These are phyloP conservation scores for Diaporthe sp. DNA, from an alignment of 2,329 filamentous ascomycete genomes.

Conservation along the genomic window DNA sequence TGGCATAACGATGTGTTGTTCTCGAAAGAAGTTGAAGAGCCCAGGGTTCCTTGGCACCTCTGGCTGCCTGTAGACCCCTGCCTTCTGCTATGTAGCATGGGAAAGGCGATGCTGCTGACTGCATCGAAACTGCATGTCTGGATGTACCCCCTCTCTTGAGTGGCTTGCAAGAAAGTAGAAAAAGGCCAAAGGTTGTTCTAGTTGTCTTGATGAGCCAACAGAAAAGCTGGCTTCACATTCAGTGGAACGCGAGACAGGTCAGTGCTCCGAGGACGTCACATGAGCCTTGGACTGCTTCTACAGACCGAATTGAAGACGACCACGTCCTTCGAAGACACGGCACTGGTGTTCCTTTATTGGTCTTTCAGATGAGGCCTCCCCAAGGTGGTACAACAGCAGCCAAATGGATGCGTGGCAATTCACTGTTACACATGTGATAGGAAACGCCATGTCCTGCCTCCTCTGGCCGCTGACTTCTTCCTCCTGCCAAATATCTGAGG, in stretches of 20 bases:
- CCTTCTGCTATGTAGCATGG: not conserved
- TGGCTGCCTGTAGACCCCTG: not conserved
- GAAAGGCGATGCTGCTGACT: not conserved
- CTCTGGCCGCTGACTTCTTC: not conserved
- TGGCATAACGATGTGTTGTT: too few relatives aligned
- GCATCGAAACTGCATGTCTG: not conserved
- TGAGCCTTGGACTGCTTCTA: not conserved
- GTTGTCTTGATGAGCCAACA: not conserved
- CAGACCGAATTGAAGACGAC: not conserved
- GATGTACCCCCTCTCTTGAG: not conserved
- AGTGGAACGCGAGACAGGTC: too few relatives aligned
- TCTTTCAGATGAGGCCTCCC: too few relatives aligned
- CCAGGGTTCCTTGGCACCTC: too few relatives aligned
- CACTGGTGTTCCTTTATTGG: not conserved
- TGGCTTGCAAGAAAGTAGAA: not conserved
- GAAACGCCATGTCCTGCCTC: too few relatives aligned
- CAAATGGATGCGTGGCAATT: too few relatives aligned
- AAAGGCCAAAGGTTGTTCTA: not conserved
- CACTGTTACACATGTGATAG: too few relatives aligned
- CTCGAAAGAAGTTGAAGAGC: not conserved
- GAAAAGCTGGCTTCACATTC: not conserved
- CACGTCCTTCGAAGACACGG: not conserved
- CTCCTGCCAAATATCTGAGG: not conserved
- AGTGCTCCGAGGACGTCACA: too few relatives aligned
- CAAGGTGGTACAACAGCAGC: too few relatives aligned